Percentiles rank a stretch among this genome's conserved stretches.
These are phyloP conservation scores for Lumnitzera littorea DNA, from an alignment of 345 rosid genomes.

Conservation along the genomic window DNA sequence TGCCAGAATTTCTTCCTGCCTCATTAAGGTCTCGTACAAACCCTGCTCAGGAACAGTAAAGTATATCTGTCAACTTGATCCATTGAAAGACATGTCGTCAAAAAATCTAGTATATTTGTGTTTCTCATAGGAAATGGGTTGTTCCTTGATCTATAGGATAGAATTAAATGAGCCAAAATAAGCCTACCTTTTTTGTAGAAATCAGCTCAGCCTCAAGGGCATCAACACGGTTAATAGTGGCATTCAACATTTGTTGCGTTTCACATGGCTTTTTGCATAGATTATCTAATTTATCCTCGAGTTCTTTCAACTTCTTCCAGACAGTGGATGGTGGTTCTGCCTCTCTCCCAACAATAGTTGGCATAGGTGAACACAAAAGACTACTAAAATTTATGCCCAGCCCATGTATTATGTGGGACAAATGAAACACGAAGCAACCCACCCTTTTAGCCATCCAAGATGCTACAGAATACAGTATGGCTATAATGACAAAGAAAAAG, in stretches of 20 bases:
- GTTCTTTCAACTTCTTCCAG: slow-evolving; percentile 25
- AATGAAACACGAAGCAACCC: not conserved
- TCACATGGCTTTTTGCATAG: slow-evolving; percentile 24
- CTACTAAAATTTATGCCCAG: not conserved
- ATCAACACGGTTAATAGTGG: slow-evolving; percentile 34
- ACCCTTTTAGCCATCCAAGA: slow-evolving; percentile 24
- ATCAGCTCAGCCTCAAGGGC: slow-evolving; percentile 38
- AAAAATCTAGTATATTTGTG: too few relatives aligned
- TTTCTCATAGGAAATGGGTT: too few relatives aligned
- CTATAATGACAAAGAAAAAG: slow-evolving; percentile 24
- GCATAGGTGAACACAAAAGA: slow-evolving; percentile 29
- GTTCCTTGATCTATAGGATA: too few relatives aligned
- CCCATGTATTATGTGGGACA: slow-evolving; percentile 13
- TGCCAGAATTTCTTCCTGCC: slow-evolving; percentile 21
- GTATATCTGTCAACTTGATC: not conserved
- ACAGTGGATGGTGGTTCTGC: slow-evolving; percentile 24
- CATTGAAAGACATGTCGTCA: too few relatives aligned
- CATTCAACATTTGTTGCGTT: slow-evolving; percentile 34
- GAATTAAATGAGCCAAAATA: not conserved
- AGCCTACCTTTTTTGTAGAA: slow-evolving; percentile 35
- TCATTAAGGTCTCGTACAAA: slow-evolving; percentile 21
- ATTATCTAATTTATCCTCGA: slow-evolving; percentile 34
- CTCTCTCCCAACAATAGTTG: slow-evolving; percentile 27
- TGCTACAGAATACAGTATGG: slow-evolving; percentile 25
- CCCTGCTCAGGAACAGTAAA: slow-evolving; percentile 11